Conservation (phyloP, 2,329 filamentous ascomycete genomes). For the Colletotrichum sp. region DNA sequence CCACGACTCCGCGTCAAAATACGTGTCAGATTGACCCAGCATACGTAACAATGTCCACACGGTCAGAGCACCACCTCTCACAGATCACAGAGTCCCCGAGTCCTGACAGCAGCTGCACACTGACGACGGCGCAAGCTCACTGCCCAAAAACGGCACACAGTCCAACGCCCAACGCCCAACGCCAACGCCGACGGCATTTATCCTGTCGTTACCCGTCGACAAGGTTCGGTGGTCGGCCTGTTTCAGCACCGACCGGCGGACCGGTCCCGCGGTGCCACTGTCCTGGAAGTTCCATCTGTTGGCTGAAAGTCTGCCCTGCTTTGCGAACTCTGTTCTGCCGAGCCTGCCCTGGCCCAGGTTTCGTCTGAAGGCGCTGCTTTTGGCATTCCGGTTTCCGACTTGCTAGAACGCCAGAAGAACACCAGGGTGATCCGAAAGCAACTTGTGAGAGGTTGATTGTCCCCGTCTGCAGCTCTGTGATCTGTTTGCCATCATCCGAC, state of each 20-base stretch:
- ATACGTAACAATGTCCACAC: not conserved
- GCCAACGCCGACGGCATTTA: not conserved
- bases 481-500: slow-evolving; percentile 7
- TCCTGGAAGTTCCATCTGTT: slow-evolving; percentile 1
- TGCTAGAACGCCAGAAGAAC: not conserved
- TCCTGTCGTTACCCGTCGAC: not conserved
- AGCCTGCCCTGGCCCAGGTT: not conserved
- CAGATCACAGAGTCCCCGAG: not conserved
- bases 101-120: not conserved
- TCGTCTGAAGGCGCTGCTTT: not conserved
- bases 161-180: not conserved
- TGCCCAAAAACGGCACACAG: not conserved
- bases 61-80: not conserved
- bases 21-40: not conserved
- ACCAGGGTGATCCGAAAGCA: not conserved
- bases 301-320: slow-evolving; percentile 2
- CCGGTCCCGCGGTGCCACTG: slow-evolving; percentile 8
- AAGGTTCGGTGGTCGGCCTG: slow-evolving; percentile 12
- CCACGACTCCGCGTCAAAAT: not conserved
- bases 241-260: slow-evolving; percentile 13
- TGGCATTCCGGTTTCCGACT: not conserved
- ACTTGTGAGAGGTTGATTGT: not conserved
- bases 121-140: not conserved
- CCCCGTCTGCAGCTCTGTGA: not conserved
- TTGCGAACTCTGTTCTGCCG: not conserved